These are phyloP conservation scores for Pleurotus cornucopiae DNA, from an alignment of 768 basidiomycete species.

Conservation along the genomic window DNA sequence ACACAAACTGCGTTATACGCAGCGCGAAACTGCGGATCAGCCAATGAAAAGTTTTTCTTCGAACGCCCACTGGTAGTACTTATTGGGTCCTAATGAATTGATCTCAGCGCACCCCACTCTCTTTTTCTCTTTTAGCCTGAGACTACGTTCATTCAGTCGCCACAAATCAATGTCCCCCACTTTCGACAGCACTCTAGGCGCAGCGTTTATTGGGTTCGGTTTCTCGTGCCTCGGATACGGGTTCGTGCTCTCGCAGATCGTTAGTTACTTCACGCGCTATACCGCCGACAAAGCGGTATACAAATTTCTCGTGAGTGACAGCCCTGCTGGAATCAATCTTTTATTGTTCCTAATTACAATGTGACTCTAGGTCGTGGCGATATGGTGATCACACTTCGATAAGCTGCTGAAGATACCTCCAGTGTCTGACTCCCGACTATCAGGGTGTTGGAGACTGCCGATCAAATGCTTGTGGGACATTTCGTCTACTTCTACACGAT, in stretches of 20 bases:
- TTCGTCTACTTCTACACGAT: conserved; percentile 51
- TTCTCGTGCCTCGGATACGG: conserved; percentile 36
- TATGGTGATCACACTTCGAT: neutral
- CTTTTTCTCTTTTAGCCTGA: no score
- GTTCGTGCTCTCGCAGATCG: conserved; percentile 31
- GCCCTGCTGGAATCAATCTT: neutral
- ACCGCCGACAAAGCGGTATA: conserved; percentile 29
- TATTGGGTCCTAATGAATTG: no score
- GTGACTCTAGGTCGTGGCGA: neutral
- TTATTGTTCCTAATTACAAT: no score
- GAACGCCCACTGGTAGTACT: no score
- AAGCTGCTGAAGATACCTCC: conserved; percentile 24
- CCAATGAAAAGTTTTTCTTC: no score
- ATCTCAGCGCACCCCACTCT: no score
- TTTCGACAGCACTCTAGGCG: conserved; percentile 35
- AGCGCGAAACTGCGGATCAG: no score
- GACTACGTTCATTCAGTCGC: no score
- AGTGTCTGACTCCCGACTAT: conserved; percentile 13
- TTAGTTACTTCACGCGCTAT: conserved; percentile 34
- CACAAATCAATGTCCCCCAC: conserved; percentile 2
- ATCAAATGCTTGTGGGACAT: conserved; percentile 50
- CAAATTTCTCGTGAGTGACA: conserved; percentile 27
- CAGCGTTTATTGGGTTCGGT: conserved; percentile 34
- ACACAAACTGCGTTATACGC: no score
- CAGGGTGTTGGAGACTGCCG: conserved; percentile 42